These are phyloP conservation scores for Narthecium ossifragum DNA, from an alignment of 106 monocot species.

Conservation along the genomic window DNA sequence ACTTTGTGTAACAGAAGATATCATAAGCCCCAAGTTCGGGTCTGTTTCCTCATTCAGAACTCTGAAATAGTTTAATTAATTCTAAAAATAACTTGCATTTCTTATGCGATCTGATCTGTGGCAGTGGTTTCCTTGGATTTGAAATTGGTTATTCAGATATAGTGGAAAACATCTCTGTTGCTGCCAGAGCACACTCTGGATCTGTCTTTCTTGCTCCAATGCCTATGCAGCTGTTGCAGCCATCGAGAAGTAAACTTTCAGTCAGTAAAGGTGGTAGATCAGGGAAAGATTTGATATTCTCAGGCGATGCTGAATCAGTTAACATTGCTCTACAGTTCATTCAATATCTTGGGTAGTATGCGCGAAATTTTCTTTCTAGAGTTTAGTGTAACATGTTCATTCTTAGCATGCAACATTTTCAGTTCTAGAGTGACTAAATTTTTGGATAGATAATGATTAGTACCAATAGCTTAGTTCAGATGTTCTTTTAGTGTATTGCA, in stretches of 20 bases:
- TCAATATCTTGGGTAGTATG: conserved; percentile 78
- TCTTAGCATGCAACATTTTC: no score
- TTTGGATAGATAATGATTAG: no score
- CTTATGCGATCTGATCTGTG: conserved; percentile 15
- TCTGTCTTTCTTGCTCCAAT: conserved; percentile 63
- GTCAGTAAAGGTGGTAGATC: conserved; percentile 34
- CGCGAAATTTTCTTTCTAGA: no score
- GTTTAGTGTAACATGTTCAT: no score
- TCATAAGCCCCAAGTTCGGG: conserved; percentile 70
- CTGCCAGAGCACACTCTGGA: conserved; percentile 58
- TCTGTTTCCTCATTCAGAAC: conserved; percentile 26
- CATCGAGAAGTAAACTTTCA: conserved; percentile 27
- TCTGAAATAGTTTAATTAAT: no score
- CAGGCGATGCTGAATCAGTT: conserved; percentile 45
- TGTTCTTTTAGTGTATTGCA: no score
- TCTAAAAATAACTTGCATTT: no score
- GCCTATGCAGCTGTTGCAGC: conserved; percentile 37
- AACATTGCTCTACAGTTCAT: conserved; percentile 67
- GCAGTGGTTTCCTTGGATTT: conserved; percentile 79
- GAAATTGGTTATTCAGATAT: conserved; percentile 63
- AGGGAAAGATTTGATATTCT: conserved; percentile 46
- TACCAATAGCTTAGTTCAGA: no score
- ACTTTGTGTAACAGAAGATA: conserved; percentile 65
- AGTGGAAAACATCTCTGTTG: conserved; percentile 64
- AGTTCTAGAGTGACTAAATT: no score